Percentiles rank a stretch among this genome's conserved stretches.
These are phyloP conservation scores for Ramularia endophylla DNA, from an alignment of 2,329 filamentous ascomycete genomes.

Conservation along the genomic window DNA sequence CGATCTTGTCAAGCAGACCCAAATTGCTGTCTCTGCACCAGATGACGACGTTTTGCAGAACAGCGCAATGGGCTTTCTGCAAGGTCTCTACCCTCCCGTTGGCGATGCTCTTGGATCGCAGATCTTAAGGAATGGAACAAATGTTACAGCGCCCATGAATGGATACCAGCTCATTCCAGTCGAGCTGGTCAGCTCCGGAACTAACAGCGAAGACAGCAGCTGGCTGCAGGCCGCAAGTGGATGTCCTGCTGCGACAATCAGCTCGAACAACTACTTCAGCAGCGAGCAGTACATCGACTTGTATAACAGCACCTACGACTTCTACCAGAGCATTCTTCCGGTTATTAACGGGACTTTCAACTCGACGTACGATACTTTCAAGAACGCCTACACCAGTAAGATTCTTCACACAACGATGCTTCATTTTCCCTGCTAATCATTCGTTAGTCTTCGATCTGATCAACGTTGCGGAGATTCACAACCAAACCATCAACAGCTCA, in stretches of 20 bases:
- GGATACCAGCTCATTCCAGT: constrained; percentile 84
- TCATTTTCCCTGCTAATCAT: constrained; percentile 1
- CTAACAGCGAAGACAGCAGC: constrained; percentile 51
- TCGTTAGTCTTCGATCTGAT: constrained; percentile 52
- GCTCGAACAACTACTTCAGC: constrained; percentile 54
- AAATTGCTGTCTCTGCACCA: constrained; percentile 68
- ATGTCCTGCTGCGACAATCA: constrained; percentile 50
- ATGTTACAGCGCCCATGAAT: constrained; percentile 60
- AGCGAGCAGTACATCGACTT: constrained; percentile 46
- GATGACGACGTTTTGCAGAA: constrained; percentile 67
- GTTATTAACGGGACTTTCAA: constrained; percentile 49
- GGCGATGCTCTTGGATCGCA: constrained; percentile 49
- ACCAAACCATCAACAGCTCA: constrained; percentile 51
- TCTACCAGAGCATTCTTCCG: constrained; percentile 49
- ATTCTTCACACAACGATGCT: constrained; percentile 5
- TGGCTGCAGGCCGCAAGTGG: constrained; percentile 55
- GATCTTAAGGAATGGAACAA: constrained; percentile 64
- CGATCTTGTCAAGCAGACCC: constrained; percentile 60
- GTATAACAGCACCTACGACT: constrained; percentile 44
- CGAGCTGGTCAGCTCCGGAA: constrained; percentile 56
- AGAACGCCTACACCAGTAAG: constrained; percentile 62
- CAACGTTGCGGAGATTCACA: constrained; percentile 59
- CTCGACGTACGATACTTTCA: constrained; percentile 46
- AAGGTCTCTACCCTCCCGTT: constrained; percentile 79
- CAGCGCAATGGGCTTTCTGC: constrained; percentile 73